Base-by-base conservation (phyloP, 495 filamentous ascomycete genomes). In the Xylaria venustula region DNA sequence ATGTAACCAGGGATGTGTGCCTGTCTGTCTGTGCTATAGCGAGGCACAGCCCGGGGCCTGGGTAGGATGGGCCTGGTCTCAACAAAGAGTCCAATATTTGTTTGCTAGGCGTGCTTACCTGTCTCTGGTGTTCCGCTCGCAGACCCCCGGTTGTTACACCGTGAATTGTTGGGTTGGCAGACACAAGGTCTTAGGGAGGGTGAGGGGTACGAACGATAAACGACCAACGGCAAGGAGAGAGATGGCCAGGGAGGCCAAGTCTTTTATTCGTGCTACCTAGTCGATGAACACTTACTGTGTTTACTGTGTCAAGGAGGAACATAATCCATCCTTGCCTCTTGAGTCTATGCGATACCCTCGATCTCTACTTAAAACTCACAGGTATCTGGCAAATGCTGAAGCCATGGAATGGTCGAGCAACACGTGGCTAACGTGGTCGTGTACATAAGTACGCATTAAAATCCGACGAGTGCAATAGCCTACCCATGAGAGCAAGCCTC, bases 341-440 rank as follows among this genome's bases (percentile, higher is more conserved):
- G 30, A 7, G n/a, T 41, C 32, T 28, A 48, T 26, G 45, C 32
- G 12, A 30, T 50, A 30, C 32, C 36, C 53, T 49, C 32, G 23
- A 20, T 45, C 49, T 45, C 46, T 58, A 34, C 23, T 23, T 22
- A 51, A 52, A 15, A 28, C 34, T 7, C 17, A 45, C 47, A 45
- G 48, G 25, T 20, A 48, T 47, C 45, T 42, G 46, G 54, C 17
- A 47, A 34, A 49, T 57, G 11, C 11, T 45, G 42, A n/a, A 47
- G 28, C n/a, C 36, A 60, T 42, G 57, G 32, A 52, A 60, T 52
- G 37, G 47, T 52, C 26, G 57, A 34, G 37, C 28, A 60, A 60
- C 57, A 60, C 57, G 57, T 60, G 57, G 47, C 48, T 36, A 52
- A 25, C 57, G 26, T 60, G 37, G 45, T 45, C 12, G 34, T 47